phyloP scores from a whole-genome alignment of 208 protist genomes.

The Crithidia mellificae region DNA sequence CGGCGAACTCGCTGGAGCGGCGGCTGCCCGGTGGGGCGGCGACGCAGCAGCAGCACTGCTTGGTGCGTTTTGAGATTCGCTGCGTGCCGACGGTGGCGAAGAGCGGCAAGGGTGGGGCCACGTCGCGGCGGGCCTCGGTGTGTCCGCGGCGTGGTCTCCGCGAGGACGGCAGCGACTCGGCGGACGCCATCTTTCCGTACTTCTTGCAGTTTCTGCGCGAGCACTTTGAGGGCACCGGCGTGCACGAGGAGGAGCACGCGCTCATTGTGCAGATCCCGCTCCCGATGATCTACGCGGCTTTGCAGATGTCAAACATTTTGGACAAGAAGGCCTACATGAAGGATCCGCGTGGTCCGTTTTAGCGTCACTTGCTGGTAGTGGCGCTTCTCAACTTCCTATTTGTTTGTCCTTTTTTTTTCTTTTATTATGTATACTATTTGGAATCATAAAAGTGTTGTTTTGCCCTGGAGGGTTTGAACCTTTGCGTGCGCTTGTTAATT shows the following conservation, averaged over 20 bases:
- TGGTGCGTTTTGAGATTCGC: slow-evolving; percentile 73
- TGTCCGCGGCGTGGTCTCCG: slow-evolving; percentile 12
- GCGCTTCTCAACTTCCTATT: too few relatives aligned
- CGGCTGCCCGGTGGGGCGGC: background rate
- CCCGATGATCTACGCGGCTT: slow-evolving; percentile 51
- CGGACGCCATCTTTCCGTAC: slow-evolving; percentile 66
- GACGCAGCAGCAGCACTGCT: slow-evolving; percentile 18
- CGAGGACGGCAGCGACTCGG: slow-evolving; percentile 28
- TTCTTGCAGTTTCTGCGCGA: slow-evolving; percentile 76
- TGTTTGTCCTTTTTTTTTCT: background rate
- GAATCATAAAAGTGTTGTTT: background rate
- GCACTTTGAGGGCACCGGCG: slow-evolving; percentile 56
- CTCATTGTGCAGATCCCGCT: slow-evolving; percentile 70
- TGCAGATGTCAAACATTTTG: slow-evolving; percentile 63
- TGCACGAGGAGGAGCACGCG: slow-evolving; percentile 66
- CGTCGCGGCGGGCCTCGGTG: slow-evolving; percentile 27
- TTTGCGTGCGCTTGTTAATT: too few relatives aligned
- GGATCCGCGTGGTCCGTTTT: slow-evolving; percentile 58
- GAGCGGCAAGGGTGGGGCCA: background rate
- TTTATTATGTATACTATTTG: slow-evolving; percentile 4
- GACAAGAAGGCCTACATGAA: slow-evolving; percentile 66
- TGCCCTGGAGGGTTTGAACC: too few relatives aligned
- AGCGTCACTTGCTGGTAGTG: background rate
- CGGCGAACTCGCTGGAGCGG: background rate
- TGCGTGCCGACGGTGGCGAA: slow-evolving; percentile 29